Evolutionary conservation across 768 basidiomycete genomes (phyloP).

Genomic region (Calocera cornea): DNA sequence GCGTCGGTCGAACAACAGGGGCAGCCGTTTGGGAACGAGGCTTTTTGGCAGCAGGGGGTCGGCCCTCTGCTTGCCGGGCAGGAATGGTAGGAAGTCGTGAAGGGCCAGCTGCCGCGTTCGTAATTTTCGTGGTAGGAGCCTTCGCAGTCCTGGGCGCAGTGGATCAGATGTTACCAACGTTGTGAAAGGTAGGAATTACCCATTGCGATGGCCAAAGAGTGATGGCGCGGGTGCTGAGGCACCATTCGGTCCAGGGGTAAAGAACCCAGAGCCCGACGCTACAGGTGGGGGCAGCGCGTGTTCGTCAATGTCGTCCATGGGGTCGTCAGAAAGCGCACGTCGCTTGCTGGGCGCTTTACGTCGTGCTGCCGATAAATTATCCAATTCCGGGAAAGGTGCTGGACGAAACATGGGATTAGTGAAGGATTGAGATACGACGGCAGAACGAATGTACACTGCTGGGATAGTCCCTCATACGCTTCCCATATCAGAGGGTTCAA

Average conservation of each 20-base stretch:
- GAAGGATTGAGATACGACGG: conserved; percentile 2
- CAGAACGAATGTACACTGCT: conserved; percentile 41
- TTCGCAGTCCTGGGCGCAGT: background rate
- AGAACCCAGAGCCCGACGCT: conserved; percentile 57
- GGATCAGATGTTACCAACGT: background rate
- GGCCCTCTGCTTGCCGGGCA: background rate
- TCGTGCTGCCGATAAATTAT: conserved; percentile 56
- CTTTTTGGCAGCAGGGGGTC: background rate
- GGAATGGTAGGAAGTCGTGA: conserved; percentile 1
- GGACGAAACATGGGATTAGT: conserved; percentile 15
- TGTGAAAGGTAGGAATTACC: background rate
- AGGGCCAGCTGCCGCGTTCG: background rate
- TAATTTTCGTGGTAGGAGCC: background rate
- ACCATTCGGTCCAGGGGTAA: conserved; percentile 45
- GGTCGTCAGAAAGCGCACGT: conserved; percentile 40
- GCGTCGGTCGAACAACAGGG: background rate
- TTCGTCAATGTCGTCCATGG: conserved; percentile 7
- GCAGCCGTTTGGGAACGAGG: background rate
- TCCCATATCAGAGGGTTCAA: conserved; percentile 80
- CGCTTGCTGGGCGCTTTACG: conserved; percentile 36
- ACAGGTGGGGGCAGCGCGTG: conserved; percentile 32
- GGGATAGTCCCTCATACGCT: conserved; percentile 78
- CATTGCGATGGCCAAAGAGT: background rate
- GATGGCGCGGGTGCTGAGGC: background rate
- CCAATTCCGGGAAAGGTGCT: conserved; percentile 61